Conservation (phyloP, 495 filamentous ascomycete species). For the Massariosphaeria phaeospora region DNA sequence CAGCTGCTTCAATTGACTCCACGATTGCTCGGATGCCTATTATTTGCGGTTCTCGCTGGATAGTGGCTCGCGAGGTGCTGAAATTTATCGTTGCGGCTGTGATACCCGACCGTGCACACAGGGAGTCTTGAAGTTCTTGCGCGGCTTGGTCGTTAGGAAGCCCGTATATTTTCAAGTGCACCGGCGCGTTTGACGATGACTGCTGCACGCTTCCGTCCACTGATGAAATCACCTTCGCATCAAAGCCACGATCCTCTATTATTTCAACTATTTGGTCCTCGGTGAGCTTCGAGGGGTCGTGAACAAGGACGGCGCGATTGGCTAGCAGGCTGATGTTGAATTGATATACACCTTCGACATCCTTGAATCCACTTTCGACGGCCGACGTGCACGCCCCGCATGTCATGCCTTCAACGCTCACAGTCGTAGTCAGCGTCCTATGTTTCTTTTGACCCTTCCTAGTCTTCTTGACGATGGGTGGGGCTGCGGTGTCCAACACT, state of each 20-base stretch:
- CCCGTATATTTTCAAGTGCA: slow-evolving; percentile 81
- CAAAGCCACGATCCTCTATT: slow-evolving; percentile 90
- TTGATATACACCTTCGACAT: slow-evolving; percentile 68
- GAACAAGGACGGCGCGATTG: slow-evolving; percentile 82
- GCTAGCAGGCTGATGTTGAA: slow-evolving; percentile 93
- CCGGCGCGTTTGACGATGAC: slow-evolving; percentile 45
- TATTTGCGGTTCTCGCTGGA: slow-evolving; percentile 64
- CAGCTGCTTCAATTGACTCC: slow-evolving; percentile 68
- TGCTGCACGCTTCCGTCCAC: slow-evolving; percentile 43
- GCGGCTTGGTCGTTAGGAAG: slow-evolving; percentile 65
- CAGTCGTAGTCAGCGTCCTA: slow-evolving; percentile 62
- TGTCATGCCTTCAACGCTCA: slow-evolving; percentile 91
- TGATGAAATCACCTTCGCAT: slow-evolving; percentile 71
- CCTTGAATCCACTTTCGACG: slow-evolving; percentile 75
- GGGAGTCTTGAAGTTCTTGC: slow-evolving; percentile 60
- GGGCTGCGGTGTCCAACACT: slow-evolving; percentile 38
- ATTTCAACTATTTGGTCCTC: slow-evolving; percentile 65
- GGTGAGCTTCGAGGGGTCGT: slow-evolving; percentile 67
- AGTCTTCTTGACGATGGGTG: slow-evolving; percentile 13
- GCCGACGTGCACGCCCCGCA: slow-evolving; percentile 94
- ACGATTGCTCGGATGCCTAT: slow-evolving; percentile 79
- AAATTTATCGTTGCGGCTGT: slow-evolving; percentile 66
- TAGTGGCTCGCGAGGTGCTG: slow-evolving; percentile 58
- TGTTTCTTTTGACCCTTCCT: slow-evolving; percentile 19
- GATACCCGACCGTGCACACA: slow-evolving; percentile 65